phyloP scores from a whole-genome alignment of 2,329 filamentous ascomycete species.

The Aureobasidium pullulans region DNA sequence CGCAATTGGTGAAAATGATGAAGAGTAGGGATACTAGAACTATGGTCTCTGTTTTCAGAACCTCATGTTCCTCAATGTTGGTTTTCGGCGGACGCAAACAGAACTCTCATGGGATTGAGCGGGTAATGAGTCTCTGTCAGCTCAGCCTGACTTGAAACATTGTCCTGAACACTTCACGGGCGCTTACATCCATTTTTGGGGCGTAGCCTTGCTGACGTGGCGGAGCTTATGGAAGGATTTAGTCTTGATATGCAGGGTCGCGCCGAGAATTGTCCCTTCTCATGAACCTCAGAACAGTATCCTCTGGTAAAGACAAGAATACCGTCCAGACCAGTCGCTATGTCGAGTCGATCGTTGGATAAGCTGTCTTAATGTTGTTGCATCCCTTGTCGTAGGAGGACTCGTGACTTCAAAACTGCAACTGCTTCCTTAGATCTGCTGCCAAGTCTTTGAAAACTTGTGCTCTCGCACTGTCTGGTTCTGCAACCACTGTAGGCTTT shows the following conservation, averaged over 20 bases:
- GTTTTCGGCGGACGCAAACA: background rate
- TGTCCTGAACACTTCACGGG: background rate
- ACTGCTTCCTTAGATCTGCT: conserved; percentile 8
- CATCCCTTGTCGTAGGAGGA: no score
- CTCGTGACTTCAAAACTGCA: conserved; percentile 12
- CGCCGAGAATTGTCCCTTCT: no score
- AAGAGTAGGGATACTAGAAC: no score
- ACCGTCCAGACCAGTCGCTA: no score
- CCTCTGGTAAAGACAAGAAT: no score
- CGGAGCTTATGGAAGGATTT: background rate
- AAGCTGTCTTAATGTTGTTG: no score
- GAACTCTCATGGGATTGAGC: background rate
- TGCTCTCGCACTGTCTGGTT: conserved; percentile 67
- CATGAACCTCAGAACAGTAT: background rate
- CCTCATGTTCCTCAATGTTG: background rate
- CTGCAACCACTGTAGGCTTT: conserved; percentile 81
- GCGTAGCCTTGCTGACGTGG: conserved; percentile 3
- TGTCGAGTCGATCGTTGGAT: no score
- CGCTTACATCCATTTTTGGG: background rate
- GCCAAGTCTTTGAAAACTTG: conserved; percentile 54
- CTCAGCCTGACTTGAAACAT: background rate
- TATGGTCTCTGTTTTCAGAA: no score
- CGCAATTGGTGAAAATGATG: no score
- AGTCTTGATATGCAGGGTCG: background rate
- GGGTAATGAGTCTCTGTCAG: background rate